Evolutionary conservation across 352 stramenopile species (phyloP), one percentile per base, ranked within the genome.

Genomic region (Blastocystis sp.): DNA sequence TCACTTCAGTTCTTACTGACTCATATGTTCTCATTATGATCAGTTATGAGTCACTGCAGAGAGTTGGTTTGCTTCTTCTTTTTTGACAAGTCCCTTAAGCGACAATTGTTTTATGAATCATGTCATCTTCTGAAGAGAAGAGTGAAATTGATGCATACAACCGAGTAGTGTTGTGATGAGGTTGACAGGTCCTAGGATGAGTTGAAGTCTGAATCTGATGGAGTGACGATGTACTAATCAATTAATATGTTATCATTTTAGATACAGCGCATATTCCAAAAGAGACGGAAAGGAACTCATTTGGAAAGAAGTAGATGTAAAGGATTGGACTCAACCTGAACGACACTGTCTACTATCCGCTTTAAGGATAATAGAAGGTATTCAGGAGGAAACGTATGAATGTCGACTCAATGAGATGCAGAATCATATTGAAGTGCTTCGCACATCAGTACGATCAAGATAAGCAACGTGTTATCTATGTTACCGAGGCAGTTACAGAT

Each of bases 221-320:
- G 44, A 59, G 57, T 51, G 19, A 30, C 24, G 1, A 78, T 78
- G 66, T 78, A 58, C 22, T 24, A 1, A 7, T 35, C 57, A 15
- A 56, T 54, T 27, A 62, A 33, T 4, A n/a, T 54, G 19, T 37
- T 48, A n/a, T 70, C 17, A 24, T 56, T 17, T 0, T 66, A 84
- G 73, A 66, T 84, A 54, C 53, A 84, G 68, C 24, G 51, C 73
- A 33, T 84, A 66, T 64, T 84, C 73, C 1, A 84, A 53, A 27
- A 30, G 51, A 22, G 73, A 84, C 68, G 73, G 73, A 44, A 84
- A 84, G 27, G 73, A 84, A 44, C 15, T 64, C 19, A 66, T 84
- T n/a, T 84, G 73, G 73, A 66, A 68, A 37, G 73, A 84, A 42
- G 11, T 84, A 4, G 53, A 84, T 27, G 54, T 84, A 11, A 66